Conservation (phyloP, 2,329 filamentous ascomycete species). For the Aschersonia sp. region DNA sequence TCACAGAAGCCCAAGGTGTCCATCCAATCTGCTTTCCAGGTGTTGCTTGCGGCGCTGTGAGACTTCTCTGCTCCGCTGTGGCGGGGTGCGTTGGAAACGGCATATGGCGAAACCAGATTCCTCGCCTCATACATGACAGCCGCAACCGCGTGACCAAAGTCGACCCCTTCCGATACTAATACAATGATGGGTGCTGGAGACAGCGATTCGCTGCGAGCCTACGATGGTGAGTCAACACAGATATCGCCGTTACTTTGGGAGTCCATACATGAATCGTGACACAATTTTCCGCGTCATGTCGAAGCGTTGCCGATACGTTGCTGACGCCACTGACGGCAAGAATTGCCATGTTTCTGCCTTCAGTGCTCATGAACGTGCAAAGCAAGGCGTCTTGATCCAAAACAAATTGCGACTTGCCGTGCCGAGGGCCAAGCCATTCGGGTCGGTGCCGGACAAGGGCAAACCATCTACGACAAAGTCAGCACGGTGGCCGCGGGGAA, state of each 20-base stretch:
- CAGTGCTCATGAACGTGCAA: slow-evolving; percentile 57
- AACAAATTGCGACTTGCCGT: slow-evolving; percentile 52
- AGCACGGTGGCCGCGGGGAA: not conserved
- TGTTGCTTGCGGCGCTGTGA: slow-evolving; percentile 32
- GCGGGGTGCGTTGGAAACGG: slow-evolving; percentile 24
- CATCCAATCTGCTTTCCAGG: slow-evolving; percentile 80
- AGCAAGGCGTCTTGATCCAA: slow-evolving; percentile 68
- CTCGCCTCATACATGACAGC: slow-evolving; percentile 83
- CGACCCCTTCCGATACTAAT: slow-evolving; percentile 54
- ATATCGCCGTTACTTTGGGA: not conserved
- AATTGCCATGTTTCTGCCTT: slow-evolving; percentile 63
- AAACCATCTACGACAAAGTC: slow-evolving; percentile 51
- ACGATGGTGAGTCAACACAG: not conserved
- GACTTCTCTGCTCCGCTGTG: slow-evolving; percentile 28
- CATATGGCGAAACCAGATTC: slow-evolving; percentile 28
- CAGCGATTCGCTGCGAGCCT: slow-evolving; percentile 53
- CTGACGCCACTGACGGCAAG: slow-evolving; percentile 63
- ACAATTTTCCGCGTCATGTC: slow-evolving; percentile 47
- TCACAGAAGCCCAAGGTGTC: slow-evolving; percentile 82
- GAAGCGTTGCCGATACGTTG: slow-evolving; percentile 55
- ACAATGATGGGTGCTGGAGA: slow-evolving; percentile 41
- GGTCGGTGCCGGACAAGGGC: slow-evolving; percentile 64
- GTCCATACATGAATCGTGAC: slow-evolving; percentile 49
- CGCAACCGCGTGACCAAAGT: slow-evolving; percentile 62
- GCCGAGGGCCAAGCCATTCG: slow-evolving; percentile 80